These are phyloP conservation scores for Tolypocladium endophyticum DNA, from an alignment of 2,329 filamentous ascomycete species.

Conservation along the genomic window DNA sequence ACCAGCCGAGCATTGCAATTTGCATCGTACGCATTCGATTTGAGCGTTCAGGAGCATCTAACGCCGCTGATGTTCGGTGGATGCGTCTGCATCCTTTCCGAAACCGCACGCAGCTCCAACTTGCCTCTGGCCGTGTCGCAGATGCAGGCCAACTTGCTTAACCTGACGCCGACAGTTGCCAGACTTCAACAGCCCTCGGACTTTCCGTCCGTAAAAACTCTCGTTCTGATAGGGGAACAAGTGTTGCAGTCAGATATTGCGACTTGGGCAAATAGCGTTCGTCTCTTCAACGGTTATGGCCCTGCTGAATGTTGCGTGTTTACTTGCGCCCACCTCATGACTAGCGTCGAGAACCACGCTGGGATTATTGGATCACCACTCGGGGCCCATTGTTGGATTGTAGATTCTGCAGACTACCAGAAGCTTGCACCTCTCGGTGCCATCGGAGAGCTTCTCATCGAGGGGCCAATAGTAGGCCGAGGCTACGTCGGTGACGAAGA, in stretches of 20 bases:
- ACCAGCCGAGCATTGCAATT: constrained; percentile 35
- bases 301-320: constrained; percentile 28
- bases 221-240: constrained; percentile 16
- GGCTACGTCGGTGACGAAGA: constrained; percentile 34
- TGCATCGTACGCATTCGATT: constrained; percentile 42
- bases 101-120: constrained; percentile 41
- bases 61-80: constrained; percentile 37
- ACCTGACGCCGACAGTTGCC: constrained; percentile 39
- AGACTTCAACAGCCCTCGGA: constrained; percentile 33
- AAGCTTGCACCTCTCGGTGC: constrained; percentile 13
- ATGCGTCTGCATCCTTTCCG: constrained; percentile 43
- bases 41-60: constrained; percentile 42
- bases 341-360: constrained; percentile 24
- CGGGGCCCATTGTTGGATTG: constrained; percentile 11
- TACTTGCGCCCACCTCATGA: constrained; percentile 4
- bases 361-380: constrained; percentile 7
- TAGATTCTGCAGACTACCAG: constrained; percentile 9
- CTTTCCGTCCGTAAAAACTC: constrained; percentile 33
- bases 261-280: background rate
- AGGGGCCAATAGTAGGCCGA: constrained; percentile 33
- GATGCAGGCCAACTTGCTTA: constrained; percentile 35
- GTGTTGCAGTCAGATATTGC: background rate
- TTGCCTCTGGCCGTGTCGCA: constrained; percentile 32
- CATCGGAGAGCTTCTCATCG: constrained; percentile 23
- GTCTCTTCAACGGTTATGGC: constrained; percentile 29